Evolutionary conservation across 2,329 filamentous ascomycete species (phyloP), one percentile per base, ranked within the genome.

Genomic region (Simplicillium aogashimaense): DNA sequence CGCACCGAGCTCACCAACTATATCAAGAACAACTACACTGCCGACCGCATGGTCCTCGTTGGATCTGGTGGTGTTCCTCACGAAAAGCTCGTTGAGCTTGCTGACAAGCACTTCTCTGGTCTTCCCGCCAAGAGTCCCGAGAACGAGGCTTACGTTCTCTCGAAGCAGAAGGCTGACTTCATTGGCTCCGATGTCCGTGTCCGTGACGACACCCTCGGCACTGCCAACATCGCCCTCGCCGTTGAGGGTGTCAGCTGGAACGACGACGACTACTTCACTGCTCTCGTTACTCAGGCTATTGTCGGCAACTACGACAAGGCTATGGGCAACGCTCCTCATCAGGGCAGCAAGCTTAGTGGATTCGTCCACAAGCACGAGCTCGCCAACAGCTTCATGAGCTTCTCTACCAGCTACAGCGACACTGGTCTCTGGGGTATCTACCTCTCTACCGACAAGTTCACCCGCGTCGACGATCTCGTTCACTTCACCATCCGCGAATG

Each of bases 381-480:
- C 47, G 92, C 92, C 66, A 98, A 95, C 75, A 95, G 89, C 79
- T 98, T 95, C 78, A 98, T 98, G 94, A 94, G 86, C 74, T 98
- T 98, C 74, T 95, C 89, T 51, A 98, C 92, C 52, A 95, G 87
- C 76, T 98, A 98, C 73, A 97, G 89, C 61, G 92, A 98, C 66
- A 98, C 92, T 63, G 92, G 92, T 76, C 86, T 98, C 53, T 98
- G 92, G 92, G 92, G 92, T 71, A 97, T 97, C 74, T 98, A 98
- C 77, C 78, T 98, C 47, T 86, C 94, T 55, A 87, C 86, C 57
- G 89, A 95, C 69, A 84, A 92, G 69, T 69, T 85, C 54, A 88
- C 83, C 55, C 76, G 76, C 53, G 74, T 98, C 55, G 92, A 98
- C 59, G 92, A 98, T 64, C 83, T 98, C 39, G 84, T 95, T 54